Base-by-base conservation (phyloP, 495 filamentous ascomycete species). In the Acidiella bohemica region DNA sequence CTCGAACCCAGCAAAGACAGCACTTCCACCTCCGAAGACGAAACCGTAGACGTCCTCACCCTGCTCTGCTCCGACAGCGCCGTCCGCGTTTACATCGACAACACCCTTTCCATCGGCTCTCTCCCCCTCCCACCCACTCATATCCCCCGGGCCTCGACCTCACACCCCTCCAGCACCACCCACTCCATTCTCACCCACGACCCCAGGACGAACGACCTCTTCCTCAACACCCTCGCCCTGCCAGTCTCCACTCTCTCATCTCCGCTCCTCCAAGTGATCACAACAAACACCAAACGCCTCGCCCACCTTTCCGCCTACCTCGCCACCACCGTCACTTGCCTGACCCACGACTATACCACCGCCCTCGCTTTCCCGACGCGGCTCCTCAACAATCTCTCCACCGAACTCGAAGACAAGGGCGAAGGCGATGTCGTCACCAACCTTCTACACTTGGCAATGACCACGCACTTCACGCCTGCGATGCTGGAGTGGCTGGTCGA, bases 401-500 rank as follows among this genome's bases (percentile, higher is more conserved):
- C 86, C 50, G 73, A 72, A 21, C 59, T 79, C 11, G 55, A 59
- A 19, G 72, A 78, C 37, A 73, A 75, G 31, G 64, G 62, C 23
- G 64, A 76, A 47, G 71, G 70, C 30, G 66, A 71, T 48, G 77
- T 92, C 36, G 70, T 81, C 1, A 76, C 84, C 34, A 82, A 80
- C 12, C 59, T 88, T 21, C 93, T 84, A 58, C 86, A 96, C 55
- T 67, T 92, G 1, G 81, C 86, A 8, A 75, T 81, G 6, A 93
- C 86, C 5, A 87, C 87, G 0, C 70, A 87, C 57, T 86, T 82
- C 16, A 79, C 77, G 49, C 68, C 74, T 16, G 67, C 72, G 17
- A 65, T 95, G 36, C 74, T 71, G 51, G 90, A 96, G 54, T 97
- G 93, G 75, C 60, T 97, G 2, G 73, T 87, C 4, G 88, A 95